phyloP scores from a whole-genome alignment of 495 filamentous ascomycete species.

The Aspergillus sclerotiicarbonarius region DNA sequence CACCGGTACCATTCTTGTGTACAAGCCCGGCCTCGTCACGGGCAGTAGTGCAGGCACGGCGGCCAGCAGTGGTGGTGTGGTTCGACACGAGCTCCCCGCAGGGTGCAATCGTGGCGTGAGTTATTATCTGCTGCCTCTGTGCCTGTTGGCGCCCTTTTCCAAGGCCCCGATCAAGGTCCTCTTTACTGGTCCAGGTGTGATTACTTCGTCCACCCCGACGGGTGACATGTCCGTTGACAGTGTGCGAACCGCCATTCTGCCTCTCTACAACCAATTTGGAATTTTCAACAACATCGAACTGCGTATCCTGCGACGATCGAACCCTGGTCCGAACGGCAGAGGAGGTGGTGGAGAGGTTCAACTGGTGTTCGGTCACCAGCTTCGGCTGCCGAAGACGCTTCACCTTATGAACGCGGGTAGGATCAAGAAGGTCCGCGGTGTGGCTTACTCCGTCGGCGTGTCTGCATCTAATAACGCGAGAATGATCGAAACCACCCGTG shows the following conservation, averaged over 20 bases:
- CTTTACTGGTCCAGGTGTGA: constrained; percentile 88
- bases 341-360: constrained; percentile 92
- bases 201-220: constrained; percentile 74
- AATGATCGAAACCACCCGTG: constrained; percentile 89
- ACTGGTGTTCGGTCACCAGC: constrained; percentile 85
- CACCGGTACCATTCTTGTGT: constrained; percentile 88
- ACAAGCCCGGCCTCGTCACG: constrained; percentile 87
- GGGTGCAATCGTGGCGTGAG: constrained; percentile 76
- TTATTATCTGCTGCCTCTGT: constrained; percentile 89
- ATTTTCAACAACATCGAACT: constrained; percentile 86
- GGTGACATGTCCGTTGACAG: constrained; percentile 90
- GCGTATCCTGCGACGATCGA: constrained; percentile 75
- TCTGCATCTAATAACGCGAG: constrained; percentile 87
- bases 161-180: constrained; percentile 85
- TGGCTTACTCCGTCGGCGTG: constrained; percentile 89
- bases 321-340: constrained; percentile 64
- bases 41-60: constrained; percentile 68
- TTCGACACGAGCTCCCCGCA: constrained; percentile 74
- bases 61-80: constrained; percentile 63
- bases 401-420: constrained; percentile 82
- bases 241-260: constrained; percentile 88
- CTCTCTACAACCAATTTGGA: constrained; percentile 84
- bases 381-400: constrained; percentile 89
- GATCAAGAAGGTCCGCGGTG: constrained; percentile 85
- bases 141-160: constrained; percentile 87